Base-by-base conservation (phyloP, 2,329 filamentous ascomycete genomes). In the Diaporthe australafricana region DNA sequence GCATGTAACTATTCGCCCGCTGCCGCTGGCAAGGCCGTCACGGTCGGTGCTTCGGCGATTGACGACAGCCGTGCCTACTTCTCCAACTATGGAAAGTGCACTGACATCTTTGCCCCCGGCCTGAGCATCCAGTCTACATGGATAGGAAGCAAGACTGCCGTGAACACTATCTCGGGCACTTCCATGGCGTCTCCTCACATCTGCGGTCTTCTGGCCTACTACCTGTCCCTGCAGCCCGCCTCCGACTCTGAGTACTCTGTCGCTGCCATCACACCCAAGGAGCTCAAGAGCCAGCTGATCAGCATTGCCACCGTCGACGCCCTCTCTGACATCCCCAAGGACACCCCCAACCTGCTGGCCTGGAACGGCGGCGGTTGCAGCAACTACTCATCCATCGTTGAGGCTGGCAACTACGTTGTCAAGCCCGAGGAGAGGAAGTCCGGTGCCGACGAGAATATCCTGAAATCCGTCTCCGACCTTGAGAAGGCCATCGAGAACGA, bases 31-130 rank as follows among this genome's bases (percentile, higher is more conserved):
- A 94, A 97, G 80, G 95, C 96, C 77, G 91, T 99, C 82, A 99
- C 96, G 72, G 96, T 99, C 75, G 97, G 96, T 84, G 96, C 96
- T 77, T 97, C 95, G 56, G 96, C 94, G 77, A 90, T 99, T 73
- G 91, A 93, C 80, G 96, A 99, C 82, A 94, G 94, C 88, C 96
- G 96, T 85, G 96, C 96, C 76, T 99, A 98, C 91, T 99, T 99
- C 92, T 99, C 97, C 91, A 99, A 99, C 93, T 98, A 92, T 84
- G 96, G 96, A 84, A 96, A 96, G 89, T 99, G 96, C 90, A 98
- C 96, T 83, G 96, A 99, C 85, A 98, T 99, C 89, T 99, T 99
- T 80, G 96, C 95, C 75, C 96, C 96, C 74, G 96, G 96, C 81
- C 89, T 98, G 80, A 98, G 95, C 92, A 98, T 99, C 79, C 90